These are phyloP conservation scores for Exutisphaerella laricina DNA, from an alignment of 2,329 filamentous ascomycete genomes.

Conservation along the genomic window DNA sequence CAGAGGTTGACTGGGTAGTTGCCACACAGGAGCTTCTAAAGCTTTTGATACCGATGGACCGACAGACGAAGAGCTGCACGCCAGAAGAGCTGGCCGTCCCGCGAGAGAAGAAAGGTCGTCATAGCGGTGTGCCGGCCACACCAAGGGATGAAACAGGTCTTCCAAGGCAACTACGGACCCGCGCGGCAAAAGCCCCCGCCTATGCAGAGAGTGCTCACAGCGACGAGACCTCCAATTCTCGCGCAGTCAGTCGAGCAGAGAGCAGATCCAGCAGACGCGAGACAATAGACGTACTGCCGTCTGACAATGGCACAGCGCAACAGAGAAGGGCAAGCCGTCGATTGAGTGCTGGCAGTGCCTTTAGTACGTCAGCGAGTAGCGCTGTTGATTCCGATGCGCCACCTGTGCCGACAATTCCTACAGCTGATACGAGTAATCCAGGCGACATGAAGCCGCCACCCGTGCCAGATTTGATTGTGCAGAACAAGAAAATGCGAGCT, in stretches of 20 bases:
- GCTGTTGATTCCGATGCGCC: constrained; percentile 19
- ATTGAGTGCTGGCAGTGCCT: constrained; percentile 30
- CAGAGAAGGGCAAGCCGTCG: constrained; percentile 26
- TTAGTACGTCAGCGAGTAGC: constrained; percentile 26
- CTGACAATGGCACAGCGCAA: constrained; percentile 25
- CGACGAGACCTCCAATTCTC: constrained; percentile 21
- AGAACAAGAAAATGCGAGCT: constrained; percentile 25
- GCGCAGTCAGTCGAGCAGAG: constrained; percentile 19
- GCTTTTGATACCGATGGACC: constrained; percentile 68
- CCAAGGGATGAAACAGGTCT: constrained; percentile 42
- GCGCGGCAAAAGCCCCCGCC: constrained; percentile 19
- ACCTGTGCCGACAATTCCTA: constrained; percentile 23
- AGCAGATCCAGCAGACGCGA: constrained; percentile 25
- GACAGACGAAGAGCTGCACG: constrained; percentile 69
- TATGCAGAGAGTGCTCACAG: constrained; percentile 24
- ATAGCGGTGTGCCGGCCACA: constrained; percentile 44
- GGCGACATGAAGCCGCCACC: constrained; percentile 29
- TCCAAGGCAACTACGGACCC: constrained; percentile 56
- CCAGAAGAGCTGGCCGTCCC: constrained; percentile 66
- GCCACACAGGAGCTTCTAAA: constrained; percentile 80
- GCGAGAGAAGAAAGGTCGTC: constrained; percentile 58
- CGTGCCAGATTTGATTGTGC: constrained; percentile 14
- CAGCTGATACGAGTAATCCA: background rate
- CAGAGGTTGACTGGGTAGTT: constrained; percentile 77
- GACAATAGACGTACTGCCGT: constrained; percentile 38